phyloP scores from a whole-genome alignment of 148 eudicot genomes.

The Camellia lanceoleosa region DNA sequence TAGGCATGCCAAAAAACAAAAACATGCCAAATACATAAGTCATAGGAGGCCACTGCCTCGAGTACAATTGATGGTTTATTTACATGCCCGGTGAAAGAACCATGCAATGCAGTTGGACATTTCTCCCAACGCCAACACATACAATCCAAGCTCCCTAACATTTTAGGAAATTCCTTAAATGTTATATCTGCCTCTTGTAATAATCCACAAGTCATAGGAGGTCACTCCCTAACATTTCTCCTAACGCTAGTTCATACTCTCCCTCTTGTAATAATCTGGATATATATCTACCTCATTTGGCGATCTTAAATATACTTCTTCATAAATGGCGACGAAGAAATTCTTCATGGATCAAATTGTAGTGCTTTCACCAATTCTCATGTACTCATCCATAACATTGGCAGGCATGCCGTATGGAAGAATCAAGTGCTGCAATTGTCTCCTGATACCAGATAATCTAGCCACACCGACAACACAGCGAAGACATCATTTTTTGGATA shows the following conservation, averaged over 20 bases:
- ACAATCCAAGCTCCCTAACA: not conserved
- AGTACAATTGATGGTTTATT: not conserved
- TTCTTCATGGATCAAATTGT: not conserved
- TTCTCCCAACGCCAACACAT: not conserved
- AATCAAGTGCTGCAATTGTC: not conserved
- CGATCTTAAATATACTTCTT: not conserved
- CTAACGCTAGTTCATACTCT: too few species aligned
- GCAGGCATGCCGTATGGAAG: not conserved
- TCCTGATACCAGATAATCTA: not conserved
- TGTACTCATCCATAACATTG: not conserved
- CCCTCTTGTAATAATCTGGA: not conserved
- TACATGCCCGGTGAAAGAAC: not conserved
- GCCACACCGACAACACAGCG: not conserved
- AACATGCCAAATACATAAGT: not conserved
- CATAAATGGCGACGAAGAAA: not conserved
- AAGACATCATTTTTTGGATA: not conserved
- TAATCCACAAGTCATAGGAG: too few species aligned
- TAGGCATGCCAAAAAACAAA: not conserved
- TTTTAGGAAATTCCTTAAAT: not conserved
- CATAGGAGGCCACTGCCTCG: not conserved
- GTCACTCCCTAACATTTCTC: too few species aligned
- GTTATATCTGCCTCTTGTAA: too few species aligned
- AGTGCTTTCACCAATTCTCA: not conserved
- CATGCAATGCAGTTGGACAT: not conserved
- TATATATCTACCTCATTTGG: not conserved